phyloP scores from a whole-genome alignment of 345 rosid genomes.

The Linum trigynum region DNA sequence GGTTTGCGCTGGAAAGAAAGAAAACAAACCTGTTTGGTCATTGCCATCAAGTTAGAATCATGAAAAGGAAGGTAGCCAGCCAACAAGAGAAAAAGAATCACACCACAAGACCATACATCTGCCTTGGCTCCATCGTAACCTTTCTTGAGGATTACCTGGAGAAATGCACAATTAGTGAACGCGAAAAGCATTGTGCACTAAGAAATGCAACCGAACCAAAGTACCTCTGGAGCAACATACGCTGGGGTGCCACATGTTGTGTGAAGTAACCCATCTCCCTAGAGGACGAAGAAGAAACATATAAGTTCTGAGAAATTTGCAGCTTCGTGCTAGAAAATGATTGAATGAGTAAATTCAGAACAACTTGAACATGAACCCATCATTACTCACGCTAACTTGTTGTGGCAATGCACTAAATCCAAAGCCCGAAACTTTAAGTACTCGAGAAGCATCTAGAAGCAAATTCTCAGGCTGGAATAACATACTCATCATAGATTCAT shows the following conservation, averaged over 20 bases:
- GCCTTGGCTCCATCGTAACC: constrained; percentile 98
- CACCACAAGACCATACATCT: constrained; percentile 98
- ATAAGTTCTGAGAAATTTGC: constrained; percentile 3
- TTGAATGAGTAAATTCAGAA: background rate
- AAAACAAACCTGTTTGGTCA: constrained; percentile 63
- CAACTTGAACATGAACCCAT: constrained; percentile 3
- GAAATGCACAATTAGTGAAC: constrained; percentile 7
- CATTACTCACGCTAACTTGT: constrained; percentile 81
- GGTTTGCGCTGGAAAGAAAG: background rate
- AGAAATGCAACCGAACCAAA: background rate
- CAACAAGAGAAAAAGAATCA: constrained; percentile 91
- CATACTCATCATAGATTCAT: background rate
- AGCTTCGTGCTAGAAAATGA: background rate
- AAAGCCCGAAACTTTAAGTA: constrained; percentile 89
- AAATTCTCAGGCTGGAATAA: constrained; percentile 80
- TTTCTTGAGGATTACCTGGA: constrained; percentile 85
- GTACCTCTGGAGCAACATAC: constrained; percentile 99
- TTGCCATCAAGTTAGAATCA: constrained; percentile 67
- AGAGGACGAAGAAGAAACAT: constrained; percentile 10
- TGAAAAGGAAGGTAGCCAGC: constrained; percentile 96
- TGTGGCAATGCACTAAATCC: constrained; percentile 98
- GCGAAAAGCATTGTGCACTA: background rate
- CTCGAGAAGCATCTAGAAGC: constrained; percentile 76
- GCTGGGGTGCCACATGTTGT: constrained; percentile 98
- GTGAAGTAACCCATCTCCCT: constrained; percentile 98